Base-by-base conservation (phyloP, 345 rosid species). In the Gossypium arboreum region DNA sequence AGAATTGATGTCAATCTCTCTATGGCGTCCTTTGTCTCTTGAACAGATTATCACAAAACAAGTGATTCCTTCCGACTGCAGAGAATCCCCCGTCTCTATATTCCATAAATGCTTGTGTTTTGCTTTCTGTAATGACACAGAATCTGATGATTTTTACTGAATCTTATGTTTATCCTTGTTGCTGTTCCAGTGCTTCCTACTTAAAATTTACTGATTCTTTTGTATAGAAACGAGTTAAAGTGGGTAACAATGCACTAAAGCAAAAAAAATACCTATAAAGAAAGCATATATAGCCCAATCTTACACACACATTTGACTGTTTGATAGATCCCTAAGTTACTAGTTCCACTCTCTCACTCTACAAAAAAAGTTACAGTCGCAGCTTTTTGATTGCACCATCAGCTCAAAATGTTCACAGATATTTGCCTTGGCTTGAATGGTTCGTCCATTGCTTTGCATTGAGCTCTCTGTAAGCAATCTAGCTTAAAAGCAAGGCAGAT, bases 1-100 rank as follows among this genome's bases (percentile, higher is more conserved):
- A 22, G 7, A 83, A 29, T 59, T 63, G 47, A 34, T 39, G 47
- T 43, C 77, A 65, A 12, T 43, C 73, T 69, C 16, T 16, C 2
- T 69, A 34, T 34, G 15, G 43, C 0, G 20, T 48, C 1, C 59
- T 50, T 69, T 50, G 0, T 34, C 2, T 50, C 15, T 59, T 51
- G 44, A 8, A 39, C 68, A 34, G 29, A 17, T 41, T 16, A 63
- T 63, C n/a, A 63, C 12, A 63, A 39, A 16, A 63, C 50, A 39
- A 39, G 6, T 1, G 68, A 63, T 63, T 63, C 3, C 68, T n/a
- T 39, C 24, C 3, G 22, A 3, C 11, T 29, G 45, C 67, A 7
- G 60, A 56, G 25, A 45, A 45, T 10, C 50, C 13, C 3, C 50
- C 1, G 50, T 11, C 50, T 10, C 50, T 45, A 34, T 45, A 13